phyloP scores from a whole-genome alignment of 2,329 filamentous ascomycete genomes.

The Lasiodiplodia sp. region DNA sequence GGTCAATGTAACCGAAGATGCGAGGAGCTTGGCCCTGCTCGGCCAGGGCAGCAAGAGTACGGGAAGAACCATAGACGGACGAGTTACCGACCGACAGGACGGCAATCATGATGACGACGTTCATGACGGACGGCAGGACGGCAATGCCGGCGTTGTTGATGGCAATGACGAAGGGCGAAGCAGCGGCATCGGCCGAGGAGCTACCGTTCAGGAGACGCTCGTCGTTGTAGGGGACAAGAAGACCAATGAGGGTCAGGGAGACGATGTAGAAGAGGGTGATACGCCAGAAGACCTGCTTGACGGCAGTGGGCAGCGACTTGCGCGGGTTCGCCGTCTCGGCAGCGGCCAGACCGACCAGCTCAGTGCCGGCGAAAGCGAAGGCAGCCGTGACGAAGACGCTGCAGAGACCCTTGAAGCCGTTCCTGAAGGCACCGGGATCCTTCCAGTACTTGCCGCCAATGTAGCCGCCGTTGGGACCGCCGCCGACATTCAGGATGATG shows the following conservation, averaged over 20 bases:
- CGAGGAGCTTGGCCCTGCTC: constrained; percentile 72
- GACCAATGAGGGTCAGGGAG: constrained; percentile 78
- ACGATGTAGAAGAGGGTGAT: constrained; percentile 88
- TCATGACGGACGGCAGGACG: constrained; percentile 87
- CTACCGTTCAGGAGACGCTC: constrained; percentile 65
- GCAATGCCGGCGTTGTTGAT: constrained; percentile 84
- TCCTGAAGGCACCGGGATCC: constrained; percentile 81
- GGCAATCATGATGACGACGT: constrained; percentile 88
- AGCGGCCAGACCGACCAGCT: constrained; percentile 78
- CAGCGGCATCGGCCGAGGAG: constrained; percentile 70
- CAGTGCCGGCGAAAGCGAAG: constrained; percentile 78
- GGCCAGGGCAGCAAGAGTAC: constrained; percentile 87
- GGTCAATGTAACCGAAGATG: constrained; percentile 67
- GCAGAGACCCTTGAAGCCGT: constrained; percentile 82
- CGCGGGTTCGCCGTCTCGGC: constrained; percentile 77
- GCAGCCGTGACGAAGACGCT: constrained; percentile 79
- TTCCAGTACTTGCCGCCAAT: constrained; percentile 82
- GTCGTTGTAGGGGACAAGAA: constrained; percentile 80
- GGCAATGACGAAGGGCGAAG: constrained; percentile 93
- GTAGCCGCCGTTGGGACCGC: constrained; percentile 67
- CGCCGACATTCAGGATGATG: constrained; percentile 84
- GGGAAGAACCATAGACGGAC: constrained; percentile 87
- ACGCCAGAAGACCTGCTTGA: constrained; percentile 96
- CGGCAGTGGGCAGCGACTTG: constrained; percentile 85
- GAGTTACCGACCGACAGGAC: constrained; percentile 93